phyloP scores from a whole-genome alignment of 2,329 filamentous ascomycete genomes.

The Arthrinium phaeospermum region DNA sequence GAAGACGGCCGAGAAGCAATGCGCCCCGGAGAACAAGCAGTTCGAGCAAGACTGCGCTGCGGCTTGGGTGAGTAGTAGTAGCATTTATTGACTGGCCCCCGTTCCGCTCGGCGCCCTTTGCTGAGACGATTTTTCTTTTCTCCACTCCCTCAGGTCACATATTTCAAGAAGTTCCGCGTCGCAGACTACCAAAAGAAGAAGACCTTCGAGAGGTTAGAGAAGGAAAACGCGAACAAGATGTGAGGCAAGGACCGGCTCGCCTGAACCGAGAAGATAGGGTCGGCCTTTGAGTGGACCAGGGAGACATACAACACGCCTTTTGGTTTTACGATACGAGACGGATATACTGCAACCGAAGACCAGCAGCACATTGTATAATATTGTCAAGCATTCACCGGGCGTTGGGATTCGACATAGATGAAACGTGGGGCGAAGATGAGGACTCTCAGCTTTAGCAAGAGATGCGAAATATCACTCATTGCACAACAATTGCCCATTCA shows the following conservation, averaged over 20 bases:
- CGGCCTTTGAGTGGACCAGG: not conserved
- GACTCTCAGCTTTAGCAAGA: not conserved
- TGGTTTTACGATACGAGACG: not conserved
- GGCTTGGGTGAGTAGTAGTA: conserved; percentile 79
- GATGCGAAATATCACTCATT: not conserved
- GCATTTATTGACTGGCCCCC: not conserved
- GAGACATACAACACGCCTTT: not conserved
- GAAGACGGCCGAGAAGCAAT: conserved; percentile 60
- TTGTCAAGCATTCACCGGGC: not conserved
- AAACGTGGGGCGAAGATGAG: not conserved
- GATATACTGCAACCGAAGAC: not conserved
- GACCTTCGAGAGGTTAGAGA: conserved; percentile 76
- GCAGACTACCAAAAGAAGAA: conserved; percentile 88
- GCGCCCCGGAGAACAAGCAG: conserved; percentile 62
- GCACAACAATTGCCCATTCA: not conserved
- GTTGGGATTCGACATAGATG: not conserved
- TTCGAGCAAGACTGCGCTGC: conserved; percentile 88
- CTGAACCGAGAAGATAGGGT: not conserved
- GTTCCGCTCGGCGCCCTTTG: conserved; percentile 20
- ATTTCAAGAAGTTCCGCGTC: conserved; percentile 96
- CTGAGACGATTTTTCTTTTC: not conserved
- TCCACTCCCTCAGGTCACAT: conserved; percentile 71
- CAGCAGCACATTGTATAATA: conserved; percentile 6
- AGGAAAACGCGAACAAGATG: conserved; percentile 73
- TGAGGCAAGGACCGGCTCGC: conserved; percentile 24